phyloP scores from a whole-genome alignment of 2,329 filamentous ascomycete species.

The Cyclaneusma minus region DNA sequence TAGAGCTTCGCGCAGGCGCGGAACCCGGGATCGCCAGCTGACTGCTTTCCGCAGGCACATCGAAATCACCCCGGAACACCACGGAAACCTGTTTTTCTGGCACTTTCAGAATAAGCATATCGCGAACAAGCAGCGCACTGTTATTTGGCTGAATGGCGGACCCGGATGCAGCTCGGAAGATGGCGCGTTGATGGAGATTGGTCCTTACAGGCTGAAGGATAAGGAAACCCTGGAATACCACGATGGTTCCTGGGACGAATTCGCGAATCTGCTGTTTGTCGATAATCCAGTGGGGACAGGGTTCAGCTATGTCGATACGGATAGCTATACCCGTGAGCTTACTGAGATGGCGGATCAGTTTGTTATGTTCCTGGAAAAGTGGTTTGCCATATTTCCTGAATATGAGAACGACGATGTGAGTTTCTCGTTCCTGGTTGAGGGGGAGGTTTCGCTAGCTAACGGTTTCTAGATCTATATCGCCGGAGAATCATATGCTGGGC shows the following conservation, averaged over 20 bases:
- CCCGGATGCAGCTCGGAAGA: constrained; percentile 97
- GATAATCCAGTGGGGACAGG: constrained; percentile 95
- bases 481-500: constrained; percentile 92
- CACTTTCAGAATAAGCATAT: constrained; percentile 94
- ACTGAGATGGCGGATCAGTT: constrained; percentile 84
- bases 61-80: constrained; percentile 68
- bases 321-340: constrained; percentile 75
- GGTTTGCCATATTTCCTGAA: constrained; percentile 79
- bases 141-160: constrained; percentile 94
- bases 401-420: constrained; percentile 84
- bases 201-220: constrained; percentile 75
- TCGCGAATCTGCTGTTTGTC: constrained; percentile 90
- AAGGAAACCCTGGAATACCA: constrained; percentile 59
- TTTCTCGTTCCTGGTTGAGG: no score
- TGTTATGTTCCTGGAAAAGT: constrained; percentile 77
- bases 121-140: constrained; percentile 74
- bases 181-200: constrained; percentile 90
- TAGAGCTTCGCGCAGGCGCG: constrained; percentile 6
- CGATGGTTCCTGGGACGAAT: constrained; percentile 96
- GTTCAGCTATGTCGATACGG: constrained; percentile 86
- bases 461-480: constrained; percentile 66
- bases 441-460: constrained; percentile 14
- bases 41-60: constrained; percentile 53
- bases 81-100: constrained; percentile 98
- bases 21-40: constrained; percentile 4